Base-by-base conservation (phyloP, 192 early-diverging fungal species). In the Fimicolochytrium jonesii region DNA sequence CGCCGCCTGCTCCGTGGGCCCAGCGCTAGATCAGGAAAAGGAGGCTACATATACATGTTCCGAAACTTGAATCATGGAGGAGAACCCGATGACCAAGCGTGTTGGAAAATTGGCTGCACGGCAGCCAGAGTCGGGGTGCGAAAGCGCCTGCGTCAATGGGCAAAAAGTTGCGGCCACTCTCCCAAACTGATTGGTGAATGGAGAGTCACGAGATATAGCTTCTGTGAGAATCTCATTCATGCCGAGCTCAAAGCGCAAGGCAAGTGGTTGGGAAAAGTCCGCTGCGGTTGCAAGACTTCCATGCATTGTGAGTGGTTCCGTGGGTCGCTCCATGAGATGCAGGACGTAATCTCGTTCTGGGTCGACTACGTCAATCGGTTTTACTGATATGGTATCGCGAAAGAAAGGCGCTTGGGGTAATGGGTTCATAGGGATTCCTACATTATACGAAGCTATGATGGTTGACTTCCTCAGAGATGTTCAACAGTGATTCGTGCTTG, bases 221-320 rank as follows among this genome's bases (percentile, higher is more conserved):
- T 56, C 4, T 56, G 54, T 20, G 54, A 56, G 33, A 34, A 34
- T 13, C 36, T 56, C 32, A 56, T 56, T 56, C 54, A 56, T 37
- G 23, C 20, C 18, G 54, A 56, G 36, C 54, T 56, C 13, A 56
- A 56, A 39, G 33, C 35, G 2, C 32, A 26, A 25, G 36, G 26
- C 32, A 15, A 34, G 36, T 56, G 54, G 54, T 18, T 56, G 33
- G 54, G 54, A 33, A 56, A 39, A 18, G n/a, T 56, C 11, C 54
- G 18, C 33, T 56, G 47, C n/a, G n/a, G n/a, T n/a, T n/a, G n/a
- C n/a, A n/a, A n/a, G n/a, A n/a, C n/a, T n/a, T n/a, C n/a, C n/a
- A n/a, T n/a, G n/a, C 54, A 56, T 26, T 37, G 54, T 18, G 54
- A 56, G 20, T 56, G 54, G 54, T 56, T 56, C 28, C 23, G 32